Conservation (phyloP, 169 alveolate genomes). For the Eimeria sp. region DNA sequence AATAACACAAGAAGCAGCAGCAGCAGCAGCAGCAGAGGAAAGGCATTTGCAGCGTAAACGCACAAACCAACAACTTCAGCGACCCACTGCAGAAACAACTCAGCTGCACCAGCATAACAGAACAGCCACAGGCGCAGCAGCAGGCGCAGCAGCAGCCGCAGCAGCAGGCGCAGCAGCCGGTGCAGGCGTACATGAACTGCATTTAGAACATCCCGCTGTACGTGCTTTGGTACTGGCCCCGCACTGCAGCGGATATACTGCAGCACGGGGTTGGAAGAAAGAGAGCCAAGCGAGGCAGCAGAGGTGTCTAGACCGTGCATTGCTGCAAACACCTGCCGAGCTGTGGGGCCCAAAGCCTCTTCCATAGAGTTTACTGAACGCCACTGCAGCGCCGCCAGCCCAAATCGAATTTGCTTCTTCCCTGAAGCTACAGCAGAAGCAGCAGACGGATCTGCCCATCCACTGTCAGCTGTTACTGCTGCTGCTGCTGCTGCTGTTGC, state of each 20-base stretch:
- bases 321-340: neutral
- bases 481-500: neutral
- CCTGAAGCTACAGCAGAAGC: slow-evolving; percentile 1
- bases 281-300: neutral
- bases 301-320: neutral
- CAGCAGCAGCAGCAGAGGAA: slow-evolving; percentile 24
- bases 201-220: neutral
- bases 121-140: neutral
- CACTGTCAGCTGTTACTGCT: neutral
- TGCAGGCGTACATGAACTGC: slow-evolving; percentile 9
- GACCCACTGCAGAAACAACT: neutral
- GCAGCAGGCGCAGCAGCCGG: neutral
- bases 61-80: neutral
- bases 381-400: slow-evolving; percentile 30
- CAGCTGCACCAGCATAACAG: neutral
- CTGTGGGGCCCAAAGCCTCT: slow-evolving; percentile 44
- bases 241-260: slow-evolving; percentile 31
- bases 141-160: neutral
- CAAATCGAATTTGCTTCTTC: neutral
- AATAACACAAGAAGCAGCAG: slow-evolving; percentile 11
- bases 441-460: neutral
- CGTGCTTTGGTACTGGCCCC: neutral
- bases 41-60: neutral
- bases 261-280: neutral
- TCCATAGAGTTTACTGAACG: neutral